Percentiles rank a stretch among this genome's conserved stretches.
These are phyloP conservation scores for Populus hybrid DNA, from an alignment of 441 rosid species.

Conservation along the genomic window DNA sequence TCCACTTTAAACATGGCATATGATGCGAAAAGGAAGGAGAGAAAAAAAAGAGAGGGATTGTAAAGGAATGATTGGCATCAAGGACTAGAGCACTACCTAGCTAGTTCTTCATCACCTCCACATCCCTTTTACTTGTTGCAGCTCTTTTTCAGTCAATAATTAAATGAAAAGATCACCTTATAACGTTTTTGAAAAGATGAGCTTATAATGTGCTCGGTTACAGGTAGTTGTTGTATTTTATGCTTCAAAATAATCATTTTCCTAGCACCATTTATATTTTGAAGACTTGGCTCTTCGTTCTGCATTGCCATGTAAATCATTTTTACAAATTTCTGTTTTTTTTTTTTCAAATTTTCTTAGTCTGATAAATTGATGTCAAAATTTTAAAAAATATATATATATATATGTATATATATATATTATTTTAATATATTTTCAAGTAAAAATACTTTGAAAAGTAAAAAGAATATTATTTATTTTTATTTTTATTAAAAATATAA, in stretches of 20 bases:
- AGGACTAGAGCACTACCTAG: conserved; percentile 11
- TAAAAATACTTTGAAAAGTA: too few species aligned
- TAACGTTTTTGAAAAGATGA: conserved; percentile 8
- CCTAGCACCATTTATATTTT: not conserved
- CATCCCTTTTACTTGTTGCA: not conserved
- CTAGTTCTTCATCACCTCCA: conserved; percentile 14
- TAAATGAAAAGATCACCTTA: conserved; percentile 12
- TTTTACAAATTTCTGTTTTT: too few species aligned
- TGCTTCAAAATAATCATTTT: not conserved
- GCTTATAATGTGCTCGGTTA: not conserved
- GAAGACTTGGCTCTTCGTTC: too few species aligned
- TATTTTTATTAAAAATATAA: too few species aligned
- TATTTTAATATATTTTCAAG: too few species aligned
- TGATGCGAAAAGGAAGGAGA: conserved; percentile 18
- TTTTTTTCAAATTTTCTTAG: too few species aligned
- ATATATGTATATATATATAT: too few species aligned
- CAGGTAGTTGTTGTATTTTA: not conserved
- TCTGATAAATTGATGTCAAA: too few species aligned
- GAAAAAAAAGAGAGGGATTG: conserved; percentile 20
- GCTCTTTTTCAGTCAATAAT: conserved; percentile 18
- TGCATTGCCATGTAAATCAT: too few species aligned
- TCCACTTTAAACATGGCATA: conserved; percentile 25
- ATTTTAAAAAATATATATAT: too few species aligned
- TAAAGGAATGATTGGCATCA: conserved; percentile 46
- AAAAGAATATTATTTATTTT: too few species aligned